Evolutionary conservation across 345 rosid species (phyloP), one percentile per base, ranked within the genome.

Genomic region (Dovyalis caffra): DNA sequence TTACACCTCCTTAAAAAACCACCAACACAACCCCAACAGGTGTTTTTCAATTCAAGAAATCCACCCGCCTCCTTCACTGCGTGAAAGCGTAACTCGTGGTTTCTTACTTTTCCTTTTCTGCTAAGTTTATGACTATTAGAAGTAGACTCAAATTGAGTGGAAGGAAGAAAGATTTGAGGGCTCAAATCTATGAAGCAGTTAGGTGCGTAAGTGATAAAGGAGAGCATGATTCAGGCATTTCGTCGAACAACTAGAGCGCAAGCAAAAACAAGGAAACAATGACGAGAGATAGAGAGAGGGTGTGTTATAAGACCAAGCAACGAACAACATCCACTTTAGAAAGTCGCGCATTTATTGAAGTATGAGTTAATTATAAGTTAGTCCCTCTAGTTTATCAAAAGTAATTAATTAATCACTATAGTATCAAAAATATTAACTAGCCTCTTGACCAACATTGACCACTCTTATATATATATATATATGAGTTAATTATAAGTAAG

Each of bases 191-290:
- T 68, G 67, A 75, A 64, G 72, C 80, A 79, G 62, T 25, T 45
- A 16, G 77, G 80, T 37, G 74, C 49, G 60, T 73, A 38, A 71
- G 87, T 58, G 69, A 78, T 83, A 79, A 87, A 70, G 71, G 91
- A 82, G 47, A 80, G 85, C 99, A 95, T 95, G 79, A 85, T 81
- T 90, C 90, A 86, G 88, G 99, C 99, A 95, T 95, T 91, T 95
- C 97, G 88, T 81, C 91, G 80, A 91, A 83, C 91, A 82, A 66
- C 53, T 76, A 12, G 40, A 58, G 75, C 32, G 65, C 70, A 57
- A 56, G 31, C 40, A 0, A 43, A 35, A 43, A 49, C 21, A 2
- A 14, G 33, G 58, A 77, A 78, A 63, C 53, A n/a, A n/a, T n/a
- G n/a, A n/a, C n/a, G 23, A 58, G 4, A 56, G 37, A 18, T 7